These are phyloP conservation scores for Penicillium sp. DNA, from an alignment of 2,329 filamentous ascomycete species.

Conservation along the genomic window DNA sequence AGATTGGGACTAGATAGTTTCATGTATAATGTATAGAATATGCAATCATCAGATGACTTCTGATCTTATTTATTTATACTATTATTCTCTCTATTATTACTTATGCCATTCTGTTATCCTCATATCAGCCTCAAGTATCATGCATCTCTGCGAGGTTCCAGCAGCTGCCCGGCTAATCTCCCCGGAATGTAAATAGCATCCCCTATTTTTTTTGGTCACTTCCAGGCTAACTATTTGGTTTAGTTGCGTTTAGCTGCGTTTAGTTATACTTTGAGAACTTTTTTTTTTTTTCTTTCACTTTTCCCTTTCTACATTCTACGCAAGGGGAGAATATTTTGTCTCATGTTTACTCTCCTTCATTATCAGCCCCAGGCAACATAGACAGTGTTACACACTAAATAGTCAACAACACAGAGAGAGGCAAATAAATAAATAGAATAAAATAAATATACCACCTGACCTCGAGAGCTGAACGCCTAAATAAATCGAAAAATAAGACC, in stretches of 20 bases:
- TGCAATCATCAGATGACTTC: constrained; percentile 7
- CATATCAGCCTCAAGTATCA: background rate
- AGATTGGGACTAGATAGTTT: background rate
- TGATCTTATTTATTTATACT: background rate
- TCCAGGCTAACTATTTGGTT: background rate
- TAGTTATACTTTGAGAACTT: background rate
- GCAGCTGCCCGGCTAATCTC: constrained; percentile 17
- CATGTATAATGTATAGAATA: background rate
- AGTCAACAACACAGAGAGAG: constrained; percentile 1
- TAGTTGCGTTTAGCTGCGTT: background rate
- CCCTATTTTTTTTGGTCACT: background rate
- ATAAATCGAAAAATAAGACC: background rate
- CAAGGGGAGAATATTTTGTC: constrained; percentile 14
- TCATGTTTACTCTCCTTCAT: constrained; percentile 18
- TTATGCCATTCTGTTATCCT: background rate
- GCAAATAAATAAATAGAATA: constrained; percentile 8
- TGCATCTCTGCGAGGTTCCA: constrained; percentile 4
- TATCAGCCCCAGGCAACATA: constrained; percentile 22
- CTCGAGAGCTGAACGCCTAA: constrained; percentile 6
- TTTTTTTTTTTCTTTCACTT: background rate
- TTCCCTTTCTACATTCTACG: constrained; percentile 4
- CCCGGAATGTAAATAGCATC: constrained; percentile 14
- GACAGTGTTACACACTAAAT: constrained; percentile 24
- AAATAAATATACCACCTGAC: constrained; percentile 10
- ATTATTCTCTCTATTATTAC: background rate